Conservation (phyloP, 2,329 filamentous ascomycete species). For the Diatrype stigma region DNA sequence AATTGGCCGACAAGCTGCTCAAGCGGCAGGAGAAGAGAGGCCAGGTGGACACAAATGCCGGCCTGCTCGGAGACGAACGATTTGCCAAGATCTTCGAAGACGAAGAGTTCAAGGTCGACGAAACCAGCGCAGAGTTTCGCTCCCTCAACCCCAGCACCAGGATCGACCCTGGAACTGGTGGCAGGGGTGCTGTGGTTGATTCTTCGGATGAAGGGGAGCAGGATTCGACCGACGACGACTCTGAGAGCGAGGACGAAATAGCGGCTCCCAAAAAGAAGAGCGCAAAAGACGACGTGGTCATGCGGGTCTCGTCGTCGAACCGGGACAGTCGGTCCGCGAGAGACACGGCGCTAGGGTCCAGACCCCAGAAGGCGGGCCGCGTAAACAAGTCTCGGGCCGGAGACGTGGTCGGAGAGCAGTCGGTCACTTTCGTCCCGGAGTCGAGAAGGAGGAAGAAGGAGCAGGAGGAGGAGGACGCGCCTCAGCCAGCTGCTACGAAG, state of each 20-base stretch:
- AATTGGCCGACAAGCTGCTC: slow-evolving; percentile 69
- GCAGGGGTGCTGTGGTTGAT: slow-evolving; percentile 27
- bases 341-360: slow-evolving; percentile 55
- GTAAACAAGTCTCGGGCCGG: slow-evolving; percentile 39
- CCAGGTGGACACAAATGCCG: slow-evolving; percentile 54
- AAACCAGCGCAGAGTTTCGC: slow-evolving; percentile 80
- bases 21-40: slow-evolving; percentile 59
- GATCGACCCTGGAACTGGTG: slow-evolving; percentile 28
- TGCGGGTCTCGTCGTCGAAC: slow-evolving; percentile 66
- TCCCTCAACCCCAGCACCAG: slow-evolving; percentile 84
- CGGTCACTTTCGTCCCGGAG: slow-evolving; percentile 69
- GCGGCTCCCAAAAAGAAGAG: slow-evolving; percentile 9
- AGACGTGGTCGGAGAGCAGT: slow-evolving; percentile 58
- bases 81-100: slow-evolving; percentile 89
- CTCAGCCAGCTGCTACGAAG: slow-evolving; percentile 13
- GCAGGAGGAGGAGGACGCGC: slow-evolving; percentile 14
- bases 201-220: slow-evolving; percentile 47
- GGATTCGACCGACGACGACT: slow-evolving; percentile 27
- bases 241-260: slow-evolving; percentile 34
- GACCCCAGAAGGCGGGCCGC: slow-evolving; percentile 47
- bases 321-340: slow-evolving; percentile 54
- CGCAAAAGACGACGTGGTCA: slow-evolving; percentile 40
- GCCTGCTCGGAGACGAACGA: slow-evolving; percentile 76
- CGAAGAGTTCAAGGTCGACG: slow-evolving; percentile 88
- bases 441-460: slow-evolving; percentile 43